phyloP scores from a whole-genome alignment of 2,329 filamentous ascomycete species.

The Alternaria gaisen region DNA sequence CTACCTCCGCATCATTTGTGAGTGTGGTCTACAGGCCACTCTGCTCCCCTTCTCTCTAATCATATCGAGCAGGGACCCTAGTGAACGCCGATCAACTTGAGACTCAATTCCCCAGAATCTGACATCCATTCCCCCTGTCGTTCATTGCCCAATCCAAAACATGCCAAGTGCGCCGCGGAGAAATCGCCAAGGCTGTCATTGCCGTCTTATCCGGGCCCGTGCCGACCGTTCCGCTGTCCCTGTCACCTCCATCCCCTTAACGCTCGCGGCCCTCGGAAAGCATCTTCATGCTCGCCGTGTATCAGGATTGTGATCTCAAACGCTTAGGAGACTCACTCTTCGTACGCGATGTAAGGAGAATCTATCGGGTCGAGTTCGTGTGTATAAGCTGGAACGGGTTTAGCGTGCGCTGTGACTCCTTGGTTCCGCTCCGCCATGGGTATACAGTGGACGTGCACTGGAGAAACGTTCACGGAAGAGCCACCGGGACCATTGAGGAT shows the following conservation, averaged over 20 bases:
- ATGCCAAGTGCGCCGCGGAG: conserved; percentile 4
- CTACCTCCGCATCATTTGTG: too few relatives aligned
- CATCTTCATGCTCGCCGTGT: not conserved
- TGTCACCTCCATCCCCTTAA: not conserved
- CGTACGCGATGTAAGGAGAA: not conserved
- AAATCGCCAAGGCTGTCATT: conserved; percentile 4
- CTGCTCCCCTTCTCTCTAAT: not conserved
- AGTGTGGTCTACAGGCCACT: too few relatives aligned
- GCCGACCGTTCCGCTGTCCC: conserved; percentile 5
- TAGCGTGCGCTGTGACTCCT: not conserved
- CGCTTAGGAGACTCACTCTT: not conserved
- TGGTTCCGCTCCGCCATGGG: not conserved
- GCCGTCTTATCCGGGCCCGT: not conserved
- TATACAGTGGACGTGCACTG: not conserved
- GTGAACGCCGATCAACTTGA: not conserved
- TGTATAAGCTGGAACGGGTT: not conserved
- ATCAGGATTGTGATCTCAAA: not conserved
- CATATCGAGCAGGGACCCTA: not conserved
- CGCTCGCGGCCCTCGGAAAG: not conserved
- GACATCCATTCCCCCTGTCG: too few relatives aligned
- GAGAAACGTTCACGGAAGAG: not conserved
- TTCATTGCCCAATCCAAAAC: not conserved
- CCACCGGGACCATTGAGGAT: not conserved
- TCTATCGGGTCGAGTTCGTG: not conserved
- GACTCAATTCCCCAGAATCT: not conserved